Evolutionary conservation across 139 green algal genomes (phyloP).

Genomic region (Coelastrella sp.): DNA sequence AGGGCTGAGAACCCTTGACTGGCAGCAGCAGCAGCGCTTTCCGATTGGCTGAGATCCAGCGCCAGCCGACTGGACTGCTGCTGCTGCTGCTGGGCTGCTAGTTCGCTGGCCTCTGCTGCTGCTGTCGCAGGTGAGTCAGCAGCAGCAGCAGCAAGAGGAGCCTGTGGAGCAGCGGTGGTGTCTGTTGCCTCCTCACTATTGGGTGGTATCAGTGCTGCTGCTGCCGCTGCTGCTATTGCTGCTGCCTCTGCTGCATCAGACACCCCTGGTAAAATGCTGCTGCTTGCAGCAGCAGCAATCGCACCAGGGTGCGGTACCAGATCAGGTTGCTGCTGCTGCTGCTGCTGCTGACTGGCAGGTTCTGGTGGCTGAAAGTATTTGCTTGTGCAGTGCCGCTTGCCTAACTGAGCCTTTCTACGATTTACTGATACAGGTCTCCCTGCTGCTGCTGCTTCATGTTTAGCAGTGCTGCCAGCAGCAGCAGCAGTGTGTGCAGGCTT

Average conservation of each 20-base stretch:
- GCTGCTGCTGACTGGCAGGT: not conserved
- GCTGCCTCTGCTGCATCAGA: not conserved
- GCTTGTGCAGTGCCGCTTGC: not conserved
- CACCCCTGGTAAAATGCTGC: not conserved
- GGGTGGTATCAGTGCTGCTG: not conserved
- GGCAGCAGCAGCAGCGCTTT: not conserved
- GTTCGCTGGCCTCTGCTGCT: not conserved
- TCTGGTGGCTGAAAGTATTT: not conserved
- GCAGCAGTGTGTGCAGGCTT: not conserved
- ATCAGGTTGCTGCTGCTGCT: constrained; percentile 7
- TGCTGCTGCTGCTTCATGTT: constrained; percentile 16
- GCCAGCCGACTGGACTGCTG: not conserved
- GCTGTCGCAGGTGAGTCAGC: not conserved
- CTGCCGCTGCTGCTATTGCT: constrained; percentile 24
- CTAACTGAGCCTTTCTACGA: constrained; percentile 10
- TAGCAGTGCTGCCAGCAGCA: constrained; percentile 22
- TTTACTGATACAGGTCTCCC: not conserved
- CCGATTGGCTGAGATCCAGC: not conserved
- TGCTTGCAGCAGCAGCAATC: not conserved
- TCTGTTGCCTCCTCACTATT: not conserved
- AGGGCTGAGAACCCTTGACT: not conserved
- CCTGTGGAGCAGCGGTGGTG: not conserved
- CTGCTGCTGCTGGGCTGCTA: constrained; percentile 29
- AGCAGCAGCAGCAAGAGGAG: constrained; percentile 6
- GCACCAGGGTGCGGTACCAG: not conserved